These are phyloP conservation scores for Gentiana macrophylla DNA, from an alignment of 257 asterid genomes.

Conservation along the genomic window DNA sequence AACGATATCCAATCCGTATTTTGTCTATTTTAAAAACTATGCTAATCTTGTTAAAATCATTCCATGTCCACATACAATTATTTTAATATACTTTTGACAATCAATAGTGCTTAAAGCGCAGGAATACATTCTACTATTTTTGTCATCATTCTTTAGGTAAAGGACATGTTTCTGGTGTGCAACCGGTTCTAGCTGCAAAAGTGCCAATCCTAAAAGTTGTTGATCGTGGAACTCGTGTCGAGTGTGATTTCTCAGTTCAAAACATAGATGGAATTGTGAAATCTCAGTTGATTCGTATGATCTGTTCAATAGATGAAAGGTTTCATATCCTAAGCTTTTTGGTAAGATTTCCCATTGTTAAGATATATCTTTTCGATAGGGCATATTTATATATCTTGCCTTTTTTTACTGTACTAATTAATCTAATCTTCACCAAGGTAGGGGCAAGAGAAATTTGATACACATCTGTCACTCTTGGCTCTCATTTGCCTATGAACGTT, in stretches of 20 bases:
- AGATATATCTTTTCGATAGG: background rate
- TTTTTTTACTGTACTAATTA: background rate
- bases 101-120: background rate
- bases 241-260: conserved; percentile 93
- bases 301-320: conserved; percentile 78
- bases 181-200: conserved; percentile 68
- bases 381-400: background rate
- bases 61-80: too few relatives aligned
- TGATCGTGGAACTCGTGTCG: conserved; percentile 90
- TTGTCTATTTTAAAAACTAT: too few relatives aligned
- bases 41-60: too few relatives aligned
- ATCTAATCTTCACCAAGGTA: background rate
- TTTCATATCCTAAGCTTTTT: conserved; percentile 78
- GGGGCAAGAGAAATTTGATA: too few relatives aligned
- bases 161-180: conserved; percentile 76
- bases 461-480: background rate
- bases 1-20: too few relatives aligned
- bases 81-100: too few relatives aligned
- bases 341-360: conserved; percentile 36
- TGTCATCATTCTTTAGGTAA: conserved; percentile 33
- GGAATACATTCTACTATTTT: conserved; percentile 10
- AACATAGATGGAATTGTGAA: conserved; percentile 83
- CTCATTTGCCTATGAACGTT: too few relatives aligned
- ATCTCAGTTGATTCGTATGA: conserved; percentile 55
- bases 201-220: conserved; percentile 87